Conservation (phyloP, 176 grass and related monocot genomes). For the Panicum miliaceum region DNA sequence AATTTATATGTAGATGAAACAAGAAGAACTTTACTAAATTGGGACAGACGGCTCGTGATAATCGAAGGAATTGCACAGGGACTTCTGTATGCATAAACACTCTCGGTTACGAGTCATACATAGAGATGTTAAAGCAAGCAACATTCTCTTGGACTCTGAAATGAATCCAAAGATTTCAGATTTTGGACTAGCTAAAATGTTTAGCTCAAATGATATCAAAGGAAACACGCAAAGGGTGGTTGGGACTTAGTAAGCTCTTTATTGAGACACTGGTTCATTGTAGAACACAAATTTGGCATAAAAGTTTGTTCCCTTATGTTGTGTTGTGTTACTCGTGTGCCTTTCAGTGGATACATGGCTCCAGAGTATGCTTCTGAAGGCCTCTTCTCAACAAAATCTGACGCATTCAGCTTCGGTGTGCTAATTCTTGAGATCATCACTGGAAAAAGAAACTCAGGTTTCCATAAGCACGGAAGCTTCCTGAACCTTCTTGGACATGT, state of each 20-base stretch:
- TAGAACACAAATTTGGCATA: not conserved
- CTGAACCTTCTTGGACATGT: not conserved
- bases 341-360: constrained; percentile 13
- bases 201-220: constrained; percentile 17
- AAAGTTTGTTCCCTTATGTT: not conserved
- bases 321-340: not conserved
- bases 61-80: constrained; percentile 19
- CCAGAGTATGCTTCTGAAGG: constrained; percentile 6
- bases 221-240: constrained; percentile 15
- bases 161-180: constrained; percentile 28
- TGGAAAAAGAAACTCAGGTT: constrained; percentile 9
- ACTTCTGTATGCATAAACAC: constrained; percentile 3
- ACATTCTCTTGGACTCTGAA: constrained; percentile 12
- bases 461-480: not conserved
- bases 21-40: constrained; percentile 8
- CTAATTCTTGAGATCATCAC: constrained; percentile 8
- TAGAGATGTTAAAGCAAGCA: constrained; percentile 28
- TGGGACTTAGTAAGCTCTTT: not conserved
- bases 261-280: not conserved
- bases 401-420: not conserved
- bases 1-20: not conserved
- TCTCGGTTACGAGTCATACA: constrained; percentile 18
- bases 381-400: not conserved
- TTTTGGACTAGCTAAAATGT: constrained; percentile 15
- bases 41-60: not conserved